Base-by-base conservation (phyloP, 495 filamentous ascomycete genomes). In the Xylona heveae region DNA sequence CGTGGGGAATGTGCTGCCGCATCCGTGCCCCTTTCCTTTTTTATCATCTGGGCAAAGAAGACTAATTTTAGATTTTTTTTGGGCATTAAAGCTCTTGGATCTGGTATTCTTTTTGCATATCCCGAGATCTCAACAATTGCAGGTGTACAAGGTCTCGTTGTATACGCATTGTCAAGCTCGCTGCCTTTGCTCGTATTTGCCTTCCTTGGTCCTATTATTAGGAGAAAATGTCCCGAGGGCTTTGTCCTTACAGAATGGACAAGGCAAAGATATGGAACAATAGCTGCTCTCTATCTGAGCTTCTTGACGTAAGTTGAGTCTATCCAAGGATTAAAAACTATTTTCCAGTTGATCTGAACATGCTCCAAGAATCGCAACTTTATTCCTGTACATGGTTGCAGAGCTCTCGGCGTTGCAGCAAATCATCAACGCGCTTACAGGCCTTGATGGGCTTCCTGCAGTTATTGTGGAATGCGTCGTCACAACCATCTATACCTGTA, bases 1-100 rank as follows among this genome's bases (percentile, higher is more conserved):
- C 76, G 77, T 80, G 77, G 66, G 76, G 71, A 82, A 78, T 48
- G 74, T 81, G 76, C 71, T 81, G 77, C 76, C 77, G 74, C 74
- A 73, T 57, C 17, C 13, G 16, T 22, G 31, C 29, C 36, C 37
- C 36, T 24, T 36, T 22, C 24, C 34, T 31, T 20, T 37, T n/a
- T n/a, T n/a, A n/a, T n/a, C n/a, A n/a, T n/a, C n/a, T n/a, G n/a
- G n/a, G n/a, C n/a, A n/a, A n/a, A n/a, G n/a, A n/a, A n/a, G n/a
- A n/a, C n/a, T n/a, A n/a, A n/a, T 34, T 13, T 17, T 20, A 8
- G 35, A 13, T 41, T 32, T 24, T 13, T 28, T 15, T 28, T 47
- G n/a, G n/a, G n/a, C n/a, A 30, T 9, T 19, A 34, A 45, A 82
- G 76, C 71, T 26, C 68, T 81, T 49, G 76, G 76, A 42, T 80